phyloP scores from a whole-genome alignment of 495 filamentous ascomycete species.

The Talaromyces thailandensis region DNA sequence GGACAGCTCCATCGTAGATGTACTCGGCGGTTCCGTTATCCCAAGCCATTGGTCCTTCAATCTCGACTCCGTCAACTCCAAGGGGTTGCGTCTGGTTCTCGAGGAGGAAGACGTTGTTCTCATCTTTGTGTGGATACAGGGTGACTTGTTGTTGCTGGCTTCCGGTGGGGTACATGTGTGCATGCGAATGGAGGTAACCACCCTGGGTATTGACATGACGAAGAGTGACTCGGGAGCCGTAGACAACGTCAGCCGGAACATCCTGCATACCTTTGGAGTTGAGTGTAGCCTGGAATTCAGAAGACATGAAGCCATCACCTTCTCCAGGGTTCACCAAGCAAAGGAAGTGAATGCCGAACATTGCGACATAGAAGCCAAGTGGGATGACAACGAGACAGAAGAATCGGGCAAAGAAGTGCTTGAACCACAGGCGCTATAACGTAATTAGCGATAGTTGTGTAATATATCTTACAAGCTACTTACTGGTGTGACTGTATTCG shows the following conservation, averaged over 20 bases:
- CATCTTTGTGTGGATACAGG: slow-evolving; percentile 97
- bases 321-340: slow-evolving; percentile 92
- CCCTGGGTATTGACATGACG: slow-evolving; percentile 96
- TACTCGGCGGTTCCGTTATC: slow-evolving; percentile 58
- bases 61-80: slow-evolving; percentile 59
- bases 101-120: slow-evolving; percentile 88
- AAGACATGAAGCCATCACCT: slow-evolving; percentile 98
- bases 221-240: slow-evolving; percentile 76
- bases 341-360: slow-evolving; percentile 93
- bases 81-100: slow-evolving; percentile 95
- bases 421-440: slow-evolving; percentile 71
- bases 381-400: slow-evolving; percentile 94
- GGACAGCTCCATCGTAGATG: slow-evolving; percentile 69
- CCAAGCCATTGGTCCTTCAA: slow-evolving; percentile 77
- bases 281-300: slow-evolving; percentile 94
- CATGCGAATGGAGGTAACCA: slow-evolving; percentile 93
- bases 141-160: slow-evolving; percentile 99
- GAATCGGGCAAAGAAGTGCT: slow-evolving; percentile 84
- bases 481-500: slow-evolving; percentile 70
- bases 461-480: slow-evolving; percentile 10
- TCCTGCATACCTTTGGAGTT: slow-evolving; percentile 95
- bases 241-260: slow-evolving; percentile 83
- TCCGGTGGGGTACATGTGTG: slow-evolving; percentile 92
- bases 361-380: slow-evolving; percentile 79
- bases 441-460: slow-evolving; percentile 5